phyloP scores from a whole-genome alignment of 306 rosid genomes.

The Prunus mongolica region DNA sequence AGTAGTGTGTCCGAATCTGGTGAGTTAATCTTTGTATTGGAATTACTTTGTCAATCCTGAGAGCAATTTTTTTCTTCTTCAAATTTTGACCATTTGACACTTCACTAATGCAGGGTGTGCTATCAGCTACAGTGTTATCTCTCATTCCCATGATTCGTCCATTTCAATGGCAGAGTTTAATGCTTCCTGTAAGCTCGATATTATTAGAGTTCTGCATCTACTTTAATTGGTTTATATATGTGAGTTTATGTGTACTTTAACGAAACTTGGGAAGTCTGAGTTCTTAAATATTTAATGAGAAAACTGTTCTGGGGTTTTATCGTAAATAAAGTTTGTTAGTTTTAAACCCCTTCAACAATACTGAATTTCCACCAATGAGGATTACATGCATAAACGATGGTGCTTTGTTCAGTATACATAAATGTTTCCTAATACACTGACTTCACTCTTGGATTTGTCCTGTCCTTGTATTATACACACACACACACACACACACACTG shows the following conservation, averaged over 20 bases:
- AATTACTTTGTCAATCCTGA: background rate
- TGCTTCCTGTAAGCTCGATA: constrained; percentile 80
- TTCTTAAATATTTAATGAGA: too few species aligned
- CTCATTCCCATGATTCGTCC: constrained; percentile 89
- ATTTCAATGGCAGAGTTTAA: constrained; percentile 93
- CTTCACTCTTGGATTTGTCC: background rate
- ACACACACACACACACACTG: background rate
- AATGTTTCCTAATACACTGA: background rate
- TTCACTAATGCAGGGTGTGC: constrained; percentile 73
- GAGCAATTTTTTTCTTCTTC: constrained; percentile 1
- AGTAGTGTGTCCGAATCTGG: constrained; percentile 72
- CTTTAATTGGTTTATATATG: background rate
- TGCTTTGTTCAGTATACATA: background rate
- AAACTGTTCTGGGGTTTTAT: background rate
- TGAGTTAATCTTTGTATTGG: constrained; percentile 29
- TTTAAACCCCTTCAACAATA: too few species aligned
- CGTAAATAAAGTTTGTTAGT: too few species aligned
- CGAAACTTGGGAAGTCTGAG: background rate
- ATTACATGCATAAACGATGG: background rate
- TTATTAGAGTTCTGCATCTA: background rate
- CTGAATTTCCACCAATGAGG: background rate
- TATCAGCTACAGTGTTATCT: constrained; percentile 72
- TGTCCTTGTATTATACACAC: background rate
- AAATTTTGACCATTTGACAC: constrained; percentile 26
- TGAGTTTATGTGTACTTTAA: background rate